Base-by-base conservation (phyloP, 768 basidiomycete species). In the Dioszegia aurantiaca region DNA sequence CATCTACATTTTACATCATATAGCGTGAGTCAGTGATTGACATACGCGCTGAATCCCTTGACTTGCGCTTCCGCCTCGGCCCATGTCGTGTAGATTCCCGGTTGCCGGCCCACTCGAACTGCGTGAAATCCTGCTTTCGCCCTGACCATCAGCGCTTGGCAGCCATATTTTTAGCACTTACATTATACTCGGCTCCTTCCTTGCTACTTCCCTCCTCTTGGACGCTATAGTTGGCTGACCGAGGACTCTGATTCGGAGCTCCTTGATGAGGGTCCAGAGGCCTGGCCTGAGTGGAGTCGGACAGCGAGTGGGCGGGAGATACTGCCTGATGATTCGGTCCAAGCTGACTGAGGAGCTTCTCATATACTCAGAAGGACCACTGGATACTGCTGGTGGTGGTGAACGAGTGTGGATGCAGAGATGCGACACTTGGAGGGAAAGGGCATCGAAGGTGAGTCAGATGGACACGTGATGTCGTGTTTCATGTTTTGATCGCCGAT, bases 31-130 rank as follows among this genome's bases (percentile, higher is more conserved):
- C 14, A 6, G 33, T 33, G 14, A 30, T 3, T 11, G 33, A 65
- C 73, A 51, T 43, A 72, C 75, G 58, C 82, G 0, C 79, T 36
- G 69, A 82, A 90, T 30, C 85, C 85, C 56, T 85, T 83, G 37
- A 86, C 80, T 71, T 90, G 88, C 0, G 72, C 73, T 67, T 86
- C 79, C 63, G 87, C 87, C 16, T 92, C 89, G 5, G 77, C 78
- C 90, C 91, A 94, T 26, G 84, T 82, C 1, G 60, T 58, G 72
- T 85, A 92, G 3, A 92, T 78, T 0, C 90, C 90, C 0, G 85
- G 80, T 11, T 67, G 61, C 33, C 79, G 77, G 10, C 90, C 90
- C n/a, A 74, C 79, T 33, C 78, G 80, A 8, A 94, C 89, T 24
- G 88, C 87, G 71, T 90, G 91, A 72, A 82, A 89, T 3, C 72